Evolutionary conservation across 805 yeast species (phyloP).

Genomic region (Crinitomyces ghanaensis): DNA sequence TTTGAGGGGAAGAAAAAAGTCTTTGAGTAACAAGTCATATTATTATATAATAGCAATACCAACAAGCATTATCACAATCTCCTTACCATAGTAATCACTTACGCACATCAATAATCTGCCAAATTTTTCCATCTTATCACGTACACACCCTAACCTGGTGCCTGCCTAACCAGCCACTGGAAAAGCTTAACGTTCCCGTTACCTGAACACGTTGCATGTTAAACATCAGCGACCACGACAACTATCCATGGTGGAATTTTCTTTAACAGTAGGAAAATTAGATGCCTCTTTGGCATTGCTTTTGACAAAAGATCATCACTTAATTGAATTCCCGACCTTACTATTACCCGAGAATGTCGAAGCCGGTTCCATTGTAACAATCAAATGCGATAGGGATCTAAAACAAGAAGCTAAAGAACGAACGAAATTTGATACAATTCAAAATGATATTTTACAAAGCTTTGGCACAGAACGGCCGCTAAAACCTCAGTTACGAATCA

Average conservation of each 20-base stretch:
- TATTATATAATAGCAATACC: too few relatives aligned
- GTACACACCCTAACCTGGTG: too few relatives aligned
- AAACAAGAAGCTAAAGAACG: constrained; percentile 53
- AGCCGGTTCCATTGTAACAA: constrained; percentile 86
- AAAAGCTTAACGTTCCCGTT: too few relatives aligned
- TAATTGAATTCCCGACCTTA: constrained; percentile 94
- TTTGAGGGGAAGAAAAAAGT: constrained; percentile 76
- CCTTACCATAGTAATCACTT: too few relatives aligned
- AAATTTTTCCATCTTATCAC: too few relatives aligned
- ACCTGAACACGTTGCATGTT: too few relatives aligned
- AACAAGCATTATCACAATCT: too few relatives aligned
- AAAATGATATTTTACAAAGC: constrained; percentile 56
- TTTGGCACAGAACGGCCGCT: constrained; percentile 68
- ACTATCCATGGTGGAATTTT: constrained; percentile 82
- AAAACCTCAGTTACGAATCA: constrained; percentile 53
- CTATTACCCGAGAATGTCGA: constrained; percentile 79
- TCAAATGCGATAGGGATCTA: constrained; percentile 68
- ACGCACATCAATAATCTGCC: too few relatives aligned
- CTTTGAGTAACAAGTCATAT: too few relatives aligned
- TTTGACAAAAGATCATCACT: constrained; percentile 82
- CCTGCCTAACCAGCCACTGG: too few relatives aligned
- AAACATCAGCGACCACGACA: neutral
- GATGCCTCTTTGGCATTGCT: constrained; percentile 91
- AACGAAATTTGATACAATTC: constrained; percentile 48
- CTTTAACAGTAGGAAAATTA: constrained; percentile 87